Percentiles rank a stretch among this genome's conserved stretches.
Evolutionary conservation across 495 filamentous ascomycete genomes (phyloP).

Genomic region (Aspergillus funiculosus): DNA sequence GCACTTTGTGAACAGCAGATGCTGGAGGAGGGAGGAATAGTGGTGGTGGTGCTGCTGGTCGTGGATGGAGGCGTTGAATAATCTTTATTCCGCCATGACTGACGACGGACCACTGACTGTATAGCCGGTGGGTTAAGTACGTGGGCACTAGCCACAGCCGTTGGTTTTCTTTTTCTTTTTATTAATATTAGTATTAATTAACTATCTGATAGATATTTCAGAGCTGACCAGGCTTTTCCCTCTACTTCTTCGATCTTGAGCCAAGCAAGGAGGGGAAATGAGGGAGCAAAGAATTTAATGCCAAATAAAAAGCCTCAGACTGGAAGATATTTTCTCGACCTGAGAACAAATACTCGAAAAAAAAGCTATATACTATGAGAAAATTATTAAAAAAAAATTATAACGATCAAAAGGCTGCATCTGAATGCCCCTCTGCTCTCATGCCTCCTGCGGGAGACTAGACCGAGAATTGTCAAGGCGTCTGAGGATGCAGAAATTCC

Average conservation of each 20-base stretch:
- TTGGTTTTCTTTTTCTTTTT: slow-evolving; percentile 4
- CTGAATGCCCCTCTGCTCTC: slow-evolving; percentile 4
- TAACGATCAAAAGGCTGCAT: neutral
- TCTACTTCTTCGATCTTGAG: neutral
- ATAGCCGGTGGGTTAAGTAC: slow-evolving; percentile 1
- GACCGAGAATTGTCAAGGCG: slow-evolving; percentile 15
- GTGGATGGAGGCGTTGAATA: slow-evolving; percentile 15
- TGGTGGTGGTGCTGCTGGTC: slow-evolving; percentile 4
- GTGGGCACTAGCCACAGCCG: slow-evolving; percentile 19
- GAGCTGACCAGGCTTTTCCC: neutral
- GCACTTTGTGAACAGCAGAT: slow-evolving; percentile 3
- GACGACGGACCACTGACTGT: neutral
- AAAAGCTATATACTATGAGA: neutral
- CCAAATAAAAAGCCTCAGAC: slow-evolving; percentile 9
- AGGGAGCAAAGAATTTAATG: slow-evolving; percentile 10
- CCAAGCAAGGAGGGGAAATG: slow-evolving; percentile 10
- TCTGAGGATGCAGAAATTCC: slow-evolving; percentile 10
- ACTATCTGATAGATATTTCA: neutral
- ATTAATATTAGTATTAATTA: neutral
- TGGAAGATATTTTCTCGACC: neutral
- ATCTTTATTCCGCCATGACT: slow-evolving; percentile 6
- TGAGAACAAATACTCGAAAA: neutral
- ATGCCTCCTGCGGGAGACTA: slow-evolving; percentile 7
- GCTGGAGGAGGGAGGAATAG: no score
- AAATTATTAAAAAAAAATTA: neutral